Evolutionary conservation across 176 grass and related monocot genomes (phyloP), one percentile per base, ranked within the genome.

Genomic region (Lolium perenne): DNA sequence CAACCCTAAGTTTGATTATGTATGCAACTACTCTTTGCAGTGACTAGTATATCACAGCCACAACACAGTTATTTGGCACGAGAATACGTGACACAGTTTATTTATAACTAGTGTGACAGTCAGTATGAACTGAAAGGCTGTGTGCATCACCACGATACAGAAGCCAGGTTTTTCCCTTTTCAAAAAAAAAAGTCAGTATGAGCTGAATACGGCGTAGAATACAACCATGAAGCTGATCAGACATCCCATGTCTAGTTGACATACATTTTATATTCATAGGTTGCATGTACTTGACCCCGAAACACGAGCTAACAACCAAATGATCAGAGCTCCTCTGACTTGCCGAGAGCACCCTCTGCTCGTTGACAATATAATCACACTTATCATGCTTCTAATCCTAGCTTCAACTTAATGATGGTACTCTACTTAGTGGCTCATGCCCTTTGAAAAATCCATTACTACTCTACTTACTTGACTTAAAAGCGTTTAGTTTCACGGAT

Each of bases 401-500:
- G 60, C 17, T 56, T 65, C 66, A 56, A 45, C 6, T 45, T 10
- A 25, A 40, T 48, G 29, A 75, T 84, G n/a, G 2, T 8, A 51
- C 38, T 18, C 71, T 1, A 26, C 71, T 50, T 26, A 13, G 3
- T 49, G 59, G 46, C 46, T 47, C 59, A 25, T 25, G 21, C 59
- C 10, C 21, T 10, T 0, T 47, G 46, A 73, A 48, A 5, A 25
- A 26, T 6, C 71, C 72, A 29, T 75, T 3, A 26, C 32, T 35
- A 35, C 32, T 35, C 32, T 35, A 35, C 72, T 53, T 43, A 43
- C 72, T 53, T 75, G 47, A 32, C 48, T 50, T 32, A 2, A 20
- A 64, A 64, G 57, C 61, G 12, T 22, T 64, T 38, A 51, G 47
- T 67, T 2, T 12, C 21, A 54, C 84, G 80, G 84, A 91, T 87